Evolutionary conservation across 306 rosid species (phyloP).

Genomic region (Castanospermum australe): DNA sequence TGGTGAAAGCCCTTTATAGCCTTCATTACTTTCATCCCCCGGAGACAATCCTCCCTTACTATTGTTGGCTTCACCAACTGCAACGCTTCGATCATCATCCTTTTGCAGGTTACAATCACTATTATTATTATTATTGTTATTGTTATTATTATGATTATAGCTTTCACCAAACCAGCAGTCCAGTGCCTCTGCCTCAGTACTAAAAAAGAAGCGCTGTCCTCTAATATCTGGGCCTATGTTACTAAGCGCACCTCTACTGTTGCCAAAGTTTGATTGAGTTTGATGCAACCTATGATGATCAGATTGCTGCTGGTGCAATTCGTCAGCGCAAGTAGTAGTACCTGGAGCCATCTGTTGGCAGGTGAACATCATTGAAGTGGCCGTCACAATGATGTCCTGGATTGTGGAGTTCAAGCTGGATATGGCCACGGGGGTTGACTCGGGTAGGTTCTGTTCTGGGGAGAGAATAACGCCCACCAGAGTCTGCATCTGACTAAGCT

Average conservation of each 20-base stretch:
- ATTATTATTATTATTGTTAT: too few relatives aligned
- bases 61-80: not conserved
- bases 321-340: not conserved
- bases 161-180: slow-evolving; percentile 38
- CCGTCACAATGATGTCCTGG: slow-evolving; percentile 59
- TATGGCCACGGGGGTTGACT: slow-evolving; percentile 29
- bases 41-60: not conserved
- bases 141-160: slow-evolving; percentile 5
- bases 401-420: slow-evolving; percentile 40
- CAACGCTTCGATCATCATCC: not conserved
- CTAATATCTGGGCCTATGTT: not conserved
- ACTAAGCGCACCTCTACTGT: not conserved
- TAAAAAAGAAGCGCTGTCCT: slow-evolving; percentile 20
- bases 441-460: slow-evolving; percentile 8
- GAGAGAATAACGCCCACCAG: slow-evolving; percentile 36
- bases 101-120: not conserved
- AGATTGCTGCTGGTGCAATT: slow-evolving; percentile 14
- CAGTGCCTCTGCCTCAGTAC: slow-evolving; percentile 14
- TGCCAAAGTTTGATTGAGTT: not conserved
- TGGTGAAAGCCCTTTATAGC: not conserved
- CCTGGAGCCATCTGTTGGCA: slow-evolving; percentile 46
- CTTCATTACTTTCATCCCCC: not conserved
- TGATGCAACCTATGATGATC: slow-evolving; percentile 4
- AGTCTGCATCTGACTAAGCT: slow-evolving; percentile 46
- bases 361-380: slow-evolving; percentile 59